Base-by-base conservation (phyloP, 2,329 filamentous ascomycete species). In the Colletotrichum endophyticum region DNA sequence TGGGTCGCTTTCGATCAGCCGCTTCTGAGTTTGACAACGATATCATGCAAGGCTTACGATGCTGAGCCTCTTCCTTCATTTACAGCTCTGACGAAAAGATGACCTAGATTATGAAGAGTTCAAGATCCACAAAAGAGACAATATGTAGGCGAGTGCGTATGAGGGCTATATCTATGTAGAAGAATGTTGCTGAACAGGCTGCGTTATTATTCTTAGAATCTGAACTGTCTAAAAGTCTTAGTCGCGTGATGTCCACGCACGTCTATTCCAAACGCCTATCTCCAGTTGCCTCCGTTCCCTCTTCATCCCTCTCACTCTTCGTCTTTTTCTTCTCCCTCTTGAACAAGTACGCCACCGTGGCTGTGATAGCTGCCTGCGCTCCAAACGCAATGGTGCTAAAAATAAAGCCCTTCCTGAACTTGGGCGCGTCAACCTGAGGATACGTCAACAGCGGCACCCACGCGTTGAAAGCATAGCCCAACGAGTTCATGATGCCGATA, bases 371-470 rank as follows among this genome's bases (percentile, higher is more conserved):
- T 0, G 74, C 74, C 19, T 76, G 74, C 7, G 70, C 74, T 9
- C 57, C 70, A 27, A 76, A 76, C 1, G 74, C 74, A 5, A 44
- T 36, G 6, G 75, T 77, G 19, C 81, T 79, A 66, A 86, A 87
- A 0, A 84, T 80, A 53, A 85, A 88, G 2, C 87, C 87, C 72
- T 88, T 88, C 0, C 83, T 82, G 66, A 84, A 89, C 3, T 83
- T 78, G 2, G 87, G 87, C 0, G 83, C 84, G 73, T 89, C 86
- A 5, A 86, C 84, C 0, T 87, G 88, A 1, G 83, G 84, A 78
- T 90, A 92, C 0, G 88, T 86, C 15, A 92, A 79, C 3, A 92
- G 78, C 5, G 87, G 88, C 4, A 89, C 91, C 90, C 90, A 92
- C 0, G 88, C 89, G 89, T 91, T 1, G 89, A 89, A 1, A 87